Base-by-base conservation (phyloP, 805 yeast species). In the Yarrowia sp. region DNA sequence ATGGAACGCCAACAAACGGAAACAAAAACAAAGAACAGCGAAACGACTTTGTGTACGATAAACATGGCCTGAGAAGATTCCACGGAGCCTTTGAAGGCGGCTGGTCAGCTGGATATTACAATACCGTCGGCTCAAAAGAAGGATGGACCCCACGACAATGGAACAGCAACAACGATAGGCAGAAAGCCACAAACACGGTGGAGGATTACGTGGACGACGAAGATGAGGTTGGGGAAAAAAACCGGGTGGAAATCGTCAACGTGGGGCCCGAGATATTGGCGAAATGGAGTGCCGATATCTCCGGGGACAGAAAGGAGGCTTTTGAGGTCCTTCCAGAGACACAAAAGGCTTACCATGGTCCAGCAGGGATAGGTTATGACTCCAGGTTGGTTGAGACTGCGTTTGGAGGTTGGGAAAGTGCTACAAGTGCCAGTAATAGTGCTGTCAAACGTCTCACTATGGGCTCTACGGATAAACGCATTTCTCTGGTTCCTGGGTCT, bases 31-130 rank as follows among this genome's bases (percentile, higher is more conserved):
- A 38, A 8, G 33, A 32, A 5, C 59, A 22, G 8, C 11, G 61
- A 38, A 19, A 36, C 44, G 61, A 54, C 61, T 38, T 36, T 54
- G 61, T 26, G 46, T 54, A 54, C 46, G 61, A 67, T 6, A 54
- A 54, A 38, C 21, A 54, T 17, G 61, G 61, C 2, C 61, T 54
- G 33, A 17, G 61, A 21, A 33, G 71, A 32, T 61, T 74, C 52
- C 76, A 74, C 51, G 77, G 76, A 7, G 77, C 77, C 9, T 73
- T 74, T 64, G 74, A 76, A 5, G 77, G 77, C 14, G 77, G 77
- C n/a, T 73, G 70, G 62, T 69, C 73, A 6, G 77, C 77, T 4
- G 77, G 77, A 5, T 74, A 73, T 58, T 70, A 66, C 70, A 73
- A 74, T 41, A 67, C 76, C 7, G 77, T 74, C 3, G 77, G 77